These are phyloP conservation scores for Lentinula detonsa DNA, from an alignment of 768 basidiomycete genomes.

Conservation along the genomic window DNA sequence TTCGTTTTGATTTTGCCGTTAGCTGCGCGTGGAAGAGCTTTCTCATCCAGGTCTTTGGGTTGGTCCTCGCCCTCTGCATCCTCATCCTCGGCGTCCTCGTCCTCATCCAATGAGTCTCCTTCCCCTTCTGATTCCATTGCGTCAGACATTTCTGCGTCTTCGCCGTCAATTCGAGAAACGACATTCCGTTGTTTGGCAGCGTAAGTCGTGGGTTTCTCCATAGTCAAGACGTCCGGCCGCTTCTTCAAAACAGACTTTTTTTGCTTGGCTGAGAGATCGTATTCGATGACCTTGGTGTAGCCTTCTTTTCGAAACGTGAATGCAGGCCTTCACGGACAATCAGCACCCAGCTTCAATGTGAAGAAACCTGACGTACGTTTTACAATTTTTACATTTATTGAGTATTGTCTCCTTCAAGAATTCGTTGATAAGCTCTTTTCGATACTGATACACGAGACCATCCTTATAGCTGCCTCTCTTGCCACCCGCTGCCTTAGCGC, in stretches of 20 bases:
- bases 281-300: slow-evolving; percentile 90
- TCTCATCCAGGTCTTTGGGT: slow-evolving; percentile 27
- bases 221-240: slow-evolving; percentile 73
- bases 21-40: slow-evolving; percentile 56
- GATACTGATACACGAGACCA: slow-evolving; percentile 76
- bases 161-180: slow-evolving; percentile 18
- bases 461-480: slow-evolving; percentile 88
- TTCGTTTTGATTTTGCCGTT: slow-evolving; percentile 72
- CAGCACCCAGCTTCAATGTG: slow-evolving; percentile 7
- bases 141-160: slow-evolving; percentile 46
- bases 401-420: slow-evolving; percentile 66
- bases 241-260: slow-evolving; percentile 53
- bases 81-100: slow-evolving; percentile 40
- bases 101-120: slow-evolving; percentile 22
- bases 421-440: slow-evolving; percentile 77
- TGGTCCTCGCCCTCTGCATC: slow-evolving; percentile 41
- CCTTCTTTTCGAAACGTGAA: slow-evolving; percentile 95
- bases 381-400: slow-evolving; percentile 67
- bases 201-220: slow-evolving; percentile 34
- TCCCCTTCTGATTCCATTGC: slow-evolving; percentile 39
- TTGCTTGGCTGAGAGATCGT: slow-evolving; percentile 78
- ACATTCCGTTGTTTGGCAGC: slow-evolving; percentile 16
- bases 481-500: slow-evolving; percentile 34
- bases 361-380: slow-evolving; percentile 75
- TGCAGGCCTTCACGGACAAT: slow-evolving; percentile 40